These are phyloP conservation scores for Penicillium olsonii DNA, from an alignment of 2,329 filamentous ascomycete genomes.

Conservation along the genomic window DNA sequence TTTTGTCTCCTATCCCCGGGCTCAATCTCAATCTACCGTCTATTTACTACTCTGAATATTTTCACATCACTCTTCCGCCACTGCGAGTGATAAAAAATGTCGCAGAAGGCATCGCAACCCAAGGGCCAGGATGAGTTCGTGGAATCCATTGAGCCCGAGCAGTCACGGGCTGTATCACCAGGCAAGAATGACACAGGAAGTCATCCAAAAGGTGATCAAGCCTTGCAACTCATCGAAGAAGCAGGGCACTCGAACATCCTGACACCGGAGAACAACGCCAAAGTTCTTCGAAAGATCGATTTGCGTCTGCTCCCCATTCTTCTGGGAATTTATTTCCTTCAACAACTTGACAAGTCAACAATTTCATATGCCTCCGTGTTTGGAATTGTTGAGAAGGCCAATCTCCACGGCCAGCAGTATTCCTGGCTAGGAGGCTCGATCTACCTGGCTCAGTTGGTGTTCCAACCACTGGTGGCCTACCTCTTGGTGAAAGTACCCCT, in stretches of 20 bases:
- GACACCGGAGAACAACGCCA: conserved; percentile 55
- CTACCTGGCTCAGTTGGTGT: conserved; percentile 57
- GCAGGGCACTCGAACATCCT: conserved; percentile 50
- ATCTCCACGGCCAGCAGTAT: conserved; percentile 58
- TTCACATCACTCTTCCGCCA: background rate
- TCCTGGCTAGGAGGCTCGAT: conserved; percentile 55
- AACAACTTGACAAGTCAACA: conserved; percentile 64
- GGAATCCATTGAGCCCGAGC: conserved; percentile 24
- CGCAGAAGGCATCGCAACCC: conserved; percentile 15
- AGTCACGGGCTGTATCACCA: background rate
- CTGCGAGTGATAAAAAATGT: conserved; percentile 15
- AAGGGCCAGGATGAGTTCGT: conserved; percentile 29
- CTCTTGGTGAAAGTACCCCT: conserved; percentile 62
- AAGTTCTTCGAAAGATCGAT: conserved; percentile 55
- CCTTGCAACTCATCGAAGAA: conserved; percentile 52
- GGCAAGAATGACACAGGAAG: background rate
- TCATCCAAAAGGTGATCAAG: conserved; percentile 45
- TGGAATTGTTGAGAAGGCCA: conserved; percentile 60
- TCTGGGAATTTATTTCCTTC: conserved; percentile 63
- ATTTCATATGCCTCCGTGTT: conserved; percentile 65
- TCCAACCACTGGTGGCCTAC: conserved; percentile 55
- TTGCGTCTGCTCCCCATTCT: conserved; percentile 56
- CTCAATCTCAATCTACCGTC: background rate
- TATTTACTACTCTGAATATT: background rate
- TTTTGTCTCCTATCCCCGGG: background rate